Base-by-base conservation (phyloP, 495 filamentous ascomycete genomes). In the Cercophora samala region DNA sequence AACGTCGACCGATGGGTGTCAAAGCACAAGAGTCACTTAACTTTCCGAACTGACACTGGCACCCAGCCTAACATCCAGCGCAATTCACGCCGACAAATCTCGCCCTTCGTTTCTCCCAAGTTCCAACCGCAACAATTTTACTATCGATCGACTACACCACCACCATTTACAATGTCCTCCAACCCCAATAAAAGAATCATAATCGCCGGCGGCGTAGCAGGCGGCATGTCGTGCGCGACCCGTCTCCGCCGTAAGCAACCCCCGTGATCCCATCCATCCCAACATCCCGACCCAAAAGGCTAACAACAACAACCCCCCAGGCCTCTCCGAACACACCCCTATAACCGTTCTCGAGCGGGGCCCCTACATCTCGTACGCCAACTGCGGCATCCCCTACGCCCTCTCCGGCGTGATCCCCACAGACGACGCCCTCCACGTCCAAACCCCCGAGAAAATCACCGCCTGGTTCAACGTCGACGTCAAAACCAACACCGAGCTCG, bases 331-430 rank as follows among this genome's bases (percentile, higher is more conserved):
- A 62, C 37, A 64, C 18, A 68, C 73, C 11, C 56, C 22, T 23
- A 78, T 78, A 65, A 76, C 73, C 53, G 76, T 78, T 62, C 73
- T 78, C 58, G 74, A 78, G 64, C 71, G 67, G 54, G 76, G 76
- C 0, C 73, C 73, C 21, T 78, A 69, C 66, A 66, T 73, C 53
- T 64, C 68, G 64, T 78, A 72, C 68, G 74, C 76, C 60, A 78
- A 78, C 64, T 78, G 74, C 64, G 76, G 76, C 2, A 73, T 78
- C 42, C 76, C 76, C 19, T 76, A 78, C 61, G 76, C 74, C 4
- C 71, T 78, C 18, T 67, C 69, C 42, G 67, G 66, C 56, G 67
- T 75, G 54, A 76, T 78, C 58, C 23, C 64, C 37, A 25, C 66
- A 19, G 69, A 73, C 8, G 59, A 55, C 17, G 46, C 58, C 5